Evolutionary conservation across 805 yeast species (phyloP), one percentile per base, ranked within the genome.

Genomic region (Schwanniomyces yamadae): DNA sequence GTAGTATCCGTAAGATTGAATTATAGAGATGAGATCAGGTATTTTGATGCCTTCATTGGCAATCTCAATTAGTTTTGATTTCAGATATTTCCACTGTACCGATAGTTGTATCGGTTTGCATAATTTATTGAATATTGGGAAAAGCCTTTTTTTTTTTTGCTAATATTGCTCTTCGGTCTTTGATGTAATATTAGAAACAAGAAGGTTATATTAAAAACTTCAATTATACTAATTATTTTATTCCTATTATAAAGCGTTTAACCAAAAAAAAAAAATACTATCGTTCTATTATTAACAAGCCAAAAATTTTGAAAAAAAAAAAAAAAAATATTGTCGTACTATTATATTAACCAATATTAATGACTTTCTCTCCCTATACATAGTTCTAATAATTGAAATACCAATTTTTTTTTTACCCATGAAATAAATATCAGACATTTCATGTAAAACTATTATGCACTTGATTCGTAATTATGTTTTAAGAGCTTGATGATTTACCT

Each of bases 1-100:
- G n/a, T 15, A 13, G 4, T 18, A 14, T 13, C 14, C 6, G 4
- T 25, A 23, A 23, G 39, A 25, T 35, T 24, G 23, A 31, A 35
- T 35, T 24, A 35, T 35, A 35, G 39, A 35, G 25, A 35, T 30
- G 39, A 35, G 30, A 35, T 32, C 39, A 35, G 26, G 19, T 23
- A 16, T 13, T 17, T 11, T 33, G 19, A 18, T 32, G 10, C 3
- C 9, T 29, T 11, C 10, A 17, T 31, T 23, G 17, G 27, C 23
- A 20, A 23, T 14, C 7, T 25, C 8, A 9, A 13, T n/a, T 25
- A 25, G 8, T n/a, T n/a, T 23, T 22, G 34, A 23, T 31, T 22
- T 23, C 33, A 17, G 10, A 30, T 8, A 31, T 23, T 12, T 14
- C 11, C 22, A 23, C 34, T 17, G 20, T 31, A 11, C 22, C 34